Conservation (phyloP, 2,329 filamentous ascomycete genomes). For the Colletotrichum viniferum region DNA sequence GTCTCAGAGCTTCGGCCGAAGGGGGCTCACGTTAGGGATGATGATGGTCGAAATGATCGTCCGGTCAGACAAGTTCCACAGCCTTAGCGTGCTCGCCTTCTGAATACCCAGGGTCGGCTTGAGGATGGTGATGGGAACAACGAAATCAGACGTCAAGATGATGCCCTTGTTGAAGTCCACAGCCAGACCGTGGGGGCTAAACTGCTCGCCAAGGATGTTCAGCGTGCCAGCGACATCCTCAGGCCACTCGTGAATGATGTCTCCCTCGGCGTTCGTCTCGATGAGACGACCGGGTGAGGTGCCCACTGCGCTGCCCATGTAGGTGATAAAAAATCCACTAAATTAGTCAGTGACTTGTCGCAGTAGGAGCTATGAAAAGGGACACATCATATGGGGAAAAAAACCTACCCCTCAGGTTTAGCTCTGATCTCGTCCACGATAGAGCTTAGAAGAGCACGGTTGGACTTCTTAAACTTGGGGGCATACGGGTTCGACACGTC, state of each 20-base stretch:
- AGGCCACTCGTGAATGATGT: slow-evolving; percentile 68
- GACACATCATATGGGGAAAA: background rate
- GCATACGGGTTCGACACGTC: slow-evolving; percentile 62
- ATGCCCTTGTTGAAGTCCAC: slow-evolving; percentile 62
- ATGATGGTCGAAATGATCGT: background rate
- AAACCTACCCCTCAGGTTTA: background rate
- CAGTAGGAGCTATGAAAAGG: background rate
- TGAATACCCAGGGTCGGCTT: slow-evolving; percentile 61
- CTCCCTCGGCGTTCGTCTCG: slow-evolving; percentile 48
- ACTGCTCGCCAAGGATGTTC: slow-evolving; percentile 64
- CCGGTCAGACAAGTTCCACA: background rate
- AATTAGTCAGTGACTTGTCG: background rate
- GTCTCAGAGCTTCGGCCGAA: background rate
- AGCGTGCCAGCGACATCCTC: slow-evolving; percentile 57
- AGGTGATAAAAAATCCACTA: slow-evolving; percentile 35
- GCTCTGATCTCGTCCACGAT: background rate
- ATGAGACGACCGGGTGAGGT: slow-evolving; percentile 63
- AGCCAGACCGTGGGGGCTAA: slow-evolving; percentile 63
- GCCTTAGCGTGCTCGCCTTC: slow-evolving; percentile 51
- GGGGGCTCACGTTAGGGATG: background rate
- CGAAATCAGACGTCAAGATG: slow-evolving; percentile 67
- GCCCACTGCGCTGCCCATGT: slow-evolving; percentile 63
- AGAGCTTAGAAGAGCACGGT: slow-evolving; percentile 54
- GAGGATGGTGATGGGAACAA: slow-evolving; percentile 64
- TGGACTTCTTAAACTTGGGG: slow-evolving; percentile 63